phyloP scores from a whole-genome alignment of 2,329 filamentous ascomycete genomes.

The Pestalotiopsis sp. region DNA sequence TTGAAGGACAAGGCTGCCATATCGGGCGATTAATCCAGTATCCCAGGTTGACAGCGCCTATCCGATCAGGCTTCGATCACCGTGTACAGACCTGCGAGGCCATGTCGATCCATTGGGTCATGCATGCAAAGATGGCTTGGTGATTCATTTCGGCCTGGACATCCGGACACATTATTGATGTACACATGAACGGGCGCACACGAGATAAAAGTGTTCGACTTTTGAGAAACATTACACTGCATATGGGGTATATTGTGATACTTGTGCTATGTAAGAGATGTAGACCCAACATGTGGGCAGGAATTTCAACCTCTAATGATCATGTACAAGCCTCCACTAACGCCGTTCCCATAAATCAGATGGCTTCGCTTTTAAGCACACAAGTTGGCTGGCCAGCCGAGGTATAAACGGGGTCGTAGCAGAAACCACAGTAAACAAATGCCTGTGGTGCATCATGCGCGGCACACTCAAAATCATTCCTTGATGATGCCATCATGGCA shows the following conservation, averaged over 20 bases:
- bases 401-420: background rate
- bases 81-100: background rate
- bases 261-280: background rate
- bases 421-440: background rate
- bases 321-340: background rate
- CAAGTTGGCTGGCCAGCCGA: background rate
- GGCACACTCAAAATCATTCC: background rate
- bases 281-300: background rate
- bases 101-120: background rate
- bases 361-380: background rate
- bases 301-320: background rate
- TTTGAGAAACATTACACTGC: background rate
- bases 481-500: background rate
- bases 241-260: background rate
- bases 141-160: background rate
- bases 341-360: background rate
- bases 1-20: slow-evolving; percentile 2
- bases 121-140: background rate
- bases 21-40: slow-evolving; percentile 1
- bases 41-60: background rate
- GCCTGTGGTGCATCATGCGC: background rate
- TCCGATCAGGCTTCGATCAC: background rate
- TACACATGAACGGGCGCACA: background rate
- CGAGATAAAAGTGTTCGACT: background rate
- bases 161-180: background rate